These are phyloP conservation scores for Helicostylum pulchrum DNA, from an alignment of 192 early-diverging fungal genomes.

Conservation along the genomic window DNA sequence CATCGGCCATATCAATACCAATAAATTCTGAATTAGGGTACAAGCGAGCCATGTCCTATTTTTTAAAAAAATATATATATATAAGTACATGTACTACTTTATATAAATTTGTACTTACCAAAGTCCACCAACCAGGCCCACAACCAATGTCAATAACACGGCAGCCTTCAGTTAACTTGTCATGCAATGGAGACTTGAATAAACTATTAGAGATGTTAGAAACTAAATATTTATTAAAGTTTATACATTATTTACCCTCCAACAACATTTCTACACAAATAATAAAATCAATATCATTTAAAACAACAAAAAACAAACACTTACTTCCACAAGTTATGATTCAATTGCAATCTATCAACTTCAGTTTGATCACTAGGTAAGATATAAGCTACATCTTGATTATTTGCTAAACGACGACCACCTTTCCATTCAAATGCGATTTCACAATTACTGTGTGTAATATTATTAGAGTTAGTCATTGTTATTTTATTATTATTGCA, in stretches of 20 bases:
- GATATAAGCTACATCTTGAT: constrained; percentile 22
- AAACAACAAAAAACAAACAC: background rate
- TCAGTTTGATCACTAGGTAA: constrained; percentile 30
- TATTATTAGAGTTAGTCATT: background rate
- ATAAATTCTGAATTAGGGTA: constrained; percentile 39
- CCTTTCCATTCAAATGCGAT: constrained; percentile 8
- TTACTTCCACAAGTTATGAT: constrained; percentile 32
- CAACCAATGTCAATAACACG: constrained; percentile 36
- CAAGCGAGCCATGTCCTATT: constrained; percentile 34
- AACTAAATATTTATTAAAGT: background rate
- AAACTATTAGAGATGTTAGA: constrained; percentile 7
- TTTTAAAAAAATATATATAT: background rate
- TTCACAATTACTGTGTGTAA: background rate
- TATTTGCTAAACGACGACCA: constrained; percentile 16
- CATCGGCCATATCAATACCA: constrained; percentile 33
- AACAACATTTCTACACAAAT: constrained; percentile 4
- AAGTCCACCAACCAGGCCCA: constrained; percentile 37
- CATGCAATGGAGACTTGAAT: constrained; percentile 26
- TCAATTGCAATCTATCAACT: constrained; percentile 26
- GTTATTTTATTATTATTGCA: background rate
- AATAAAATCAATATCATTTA: background rate
- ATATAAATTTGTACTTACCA: constrained; percentile 10
- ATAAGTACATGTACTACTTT: background rate
- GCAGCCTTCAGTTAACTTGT: constrained; percentile 24
- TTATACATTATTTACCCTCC: constrained; percentile 8